These are phyloP conservation scores for Boletus patriciae DNA, from an alignment of 768 basidiomycete species.

Conservation along the genomic window DNA sequence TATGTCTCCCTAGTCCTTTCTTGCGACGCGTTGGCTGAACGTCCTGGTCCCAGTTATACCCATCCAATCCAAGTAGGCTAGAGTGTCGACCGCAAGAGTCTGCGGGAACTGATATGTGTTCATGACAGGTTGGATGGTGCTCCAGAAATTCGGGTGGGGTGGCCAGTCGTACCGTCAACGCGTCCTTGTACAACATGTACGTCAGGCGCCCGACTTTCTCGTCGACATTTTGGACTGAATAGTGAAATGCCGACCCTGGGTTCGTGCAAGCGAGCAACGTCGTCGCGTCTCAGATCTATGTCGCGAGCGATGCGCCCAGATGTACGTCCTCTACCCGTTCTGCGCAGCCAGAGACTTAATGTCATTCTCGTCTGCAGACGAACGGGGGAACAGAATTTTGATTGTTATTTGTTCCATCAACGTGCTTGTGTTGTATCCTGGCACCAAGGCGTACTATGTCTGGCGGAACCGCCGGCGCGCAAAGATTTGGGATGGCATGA, in stretches of 20 bases:
- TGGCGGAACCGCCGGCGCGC: slow-evolving; percentile 58
- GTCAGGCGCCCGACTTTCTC: background rate
- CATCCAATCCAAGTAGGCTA: slow-evolving; percentile 48
- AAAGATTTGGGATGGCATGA: slow-evolving; percentile 60
- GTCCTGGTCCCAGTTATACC: slow-evolving; percentile 36
- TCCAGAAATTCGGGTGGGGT: slow-evolving; percentile 61
- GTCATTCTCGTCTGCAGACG: slow-evolving; percentile 37
- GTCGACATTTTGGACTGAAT: background rate
- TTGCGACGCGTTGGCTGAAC: background rate
- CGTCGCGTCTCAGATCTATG: slow-evolving; percentile 58
- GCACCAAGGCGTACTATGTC: slow-evolving; percentile 53
- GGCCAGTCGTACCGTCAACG: slow-evolving; percentile 58
- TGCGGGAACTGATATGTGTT: background rate
- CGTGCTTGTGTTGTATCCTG: slow-evolving; percentile 50
- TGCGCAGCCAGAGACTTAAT: no score
- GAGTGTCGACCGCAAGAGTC: background rate
- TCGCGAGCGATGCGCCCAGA: slow-evolving; percentile 53
- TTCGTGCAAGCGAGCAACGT: slow-evolving; percentile 46
- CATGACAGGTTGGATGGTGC: slow-evolving; percentile 50
- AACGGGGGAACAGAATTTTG: slow-evolving; percentile 57
- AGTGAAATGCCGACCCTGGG: slow-evolving; percentile 13
- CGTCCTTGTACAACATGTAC: slow-evolving; percentile 58
- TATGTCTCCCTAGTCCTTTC: slow-evolving; percentile 16
- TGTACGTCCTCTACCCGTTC: slow-evolving; percentile 36
- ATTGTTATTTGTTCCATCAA: slow-evolving; percentile 54